A percentile compares a stretch with the other conserved stretches of the same genome.
phyloP scores from a whole-genome alignment of 345 rosid species.

The Bruguiera parviflora region DNA sequence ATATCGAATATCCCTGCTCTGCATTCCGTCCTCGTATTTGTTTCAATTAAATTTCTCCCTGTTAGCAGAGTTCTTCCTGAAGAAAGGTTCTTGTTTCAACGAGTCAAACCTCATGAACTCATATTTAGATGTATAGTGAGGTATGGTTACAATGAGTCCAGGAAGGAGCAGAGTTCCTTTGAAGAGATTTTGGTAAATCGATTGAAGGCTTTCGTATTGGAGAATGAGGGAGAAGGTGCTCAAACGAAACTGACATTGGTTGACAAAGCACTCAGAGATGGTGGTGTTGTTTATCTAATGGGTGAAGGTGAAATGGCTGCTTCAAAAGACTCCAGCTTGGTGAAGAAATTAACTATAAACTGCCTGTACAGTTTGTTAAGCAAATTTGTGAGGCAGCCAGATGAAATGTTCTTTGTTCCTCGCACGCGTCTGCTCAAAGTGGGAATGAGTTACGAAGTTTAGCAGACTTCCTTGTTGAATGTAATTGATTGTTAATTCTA shows the following conservation, averaged over 20 bases:
- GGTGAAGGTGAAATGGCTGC: slow-evolving; percentile 47
- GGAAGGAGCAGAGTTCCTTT: slow-evolving; percentile 20
- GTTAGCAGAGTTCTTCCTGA: slow-evolving; percentile 42
- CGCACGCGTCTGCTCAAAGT: slow-evolving; percentile 53
- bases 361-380: slow-evolving; percentile 41
- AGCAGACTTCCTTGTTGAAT: background rate
- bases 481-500: too few species aligned
- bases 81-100: slow-evolving; percentile 69
- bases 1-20: slow-evolving; percentile 51
- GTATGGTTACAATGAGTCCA: slow-evolving; percentile 56
- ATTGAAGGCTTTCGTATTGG: background rate
- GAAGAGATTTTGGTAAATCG: background rate
- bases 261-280: slow-evolving; percentile 26
- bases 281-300: slow-evolving; percentile 41
- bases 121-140: slow-evolving; percentile 77
- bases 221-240: background rate
- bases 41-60: slow-evolving; percentile 64
- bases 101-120: slow-evolving; percentile 51
- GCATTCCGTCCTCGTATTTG: slow-evolving; percentile 61
- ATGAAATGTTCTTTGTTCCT: slow-evolving; percentile 42
- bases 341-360: slow-evolving; percentile 38
- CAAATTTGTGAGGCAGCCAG: slow-evolving; percentile 36
- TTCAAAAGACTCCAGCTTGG: slow-evolving; percentile 24
- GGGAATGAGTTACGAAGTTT: slow-evolving; percentile 53
- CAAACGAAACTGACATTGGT: background rate